These are phyloP conservation scores for Domatiomyces catenatus DNA, from an alignment of 2,329 filamentous ascomycete species.

Conservation along the genomic window DNA sequence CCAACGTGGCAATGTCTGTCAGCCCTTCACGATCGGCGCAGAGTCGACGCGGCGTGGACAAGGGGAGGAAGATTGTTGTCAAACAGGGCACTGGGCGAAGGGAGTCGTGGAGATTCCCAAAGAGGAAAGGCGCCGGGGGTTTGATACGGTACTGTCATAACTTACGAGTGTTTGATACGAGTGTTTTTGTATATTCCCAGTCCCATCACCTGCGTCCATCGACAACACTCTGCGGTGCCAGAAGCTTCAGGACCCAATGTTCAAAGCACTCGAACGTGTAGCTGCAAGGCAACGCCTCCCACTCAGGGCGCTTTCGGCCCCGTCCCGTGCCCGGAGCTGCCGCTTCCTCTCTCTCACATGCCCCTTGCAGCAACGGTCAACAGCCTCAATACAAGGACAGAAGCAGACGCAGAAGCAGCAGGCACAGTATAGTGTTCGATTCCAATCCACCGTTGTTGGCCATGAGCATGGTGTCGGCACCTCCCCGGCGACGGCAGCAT, in stretches of 20 bases:
- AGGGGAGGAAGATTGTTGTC: not conserved
- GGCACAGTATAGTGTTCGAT: not conserved
- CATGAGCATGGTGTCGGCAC: not conserved
- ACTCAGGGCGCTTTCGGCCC: not conserved
- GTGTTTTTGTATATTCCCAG: too few relatives aligned
- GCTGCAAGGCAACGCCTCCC: not conserved
- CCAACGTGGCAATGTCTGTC: not conserved
- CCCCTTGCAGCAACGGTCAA: not conserved
- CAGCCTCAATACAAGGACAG: not conserved
- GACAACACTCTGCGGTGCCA: too few relatives aligned
- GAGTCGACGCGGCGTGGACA: not conserved
- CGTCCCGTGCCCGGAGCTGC: not conserved
- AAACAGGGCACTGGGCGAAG: not conserved
- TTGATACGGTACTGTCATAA: too few relatives aligned
- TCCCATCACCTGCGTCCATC: too few relatives aligned
- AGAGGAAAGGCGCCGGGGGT: not conserved
- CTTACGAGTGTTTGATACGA: too few relatives aligned
- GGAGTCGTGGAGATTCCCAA: not conserved
- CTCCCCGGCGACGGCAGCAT: constrained; percentile 1
- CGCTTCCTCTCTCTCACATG: not conserved
- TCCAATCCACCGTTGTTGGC: not conserved
- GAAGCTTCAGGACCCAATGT: not conserved
- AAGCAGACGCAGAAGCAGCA: too few relatives aligned
- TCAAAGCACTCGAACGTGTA: not conserved
- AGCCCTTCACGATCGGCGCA: not conserved